Evolutionary conservation across 225 moss, liverwort and hornwort genomes (phyloP), one percentile per base, ranked within the genome.

Genomic region (Bryum argenteum): DNA sequence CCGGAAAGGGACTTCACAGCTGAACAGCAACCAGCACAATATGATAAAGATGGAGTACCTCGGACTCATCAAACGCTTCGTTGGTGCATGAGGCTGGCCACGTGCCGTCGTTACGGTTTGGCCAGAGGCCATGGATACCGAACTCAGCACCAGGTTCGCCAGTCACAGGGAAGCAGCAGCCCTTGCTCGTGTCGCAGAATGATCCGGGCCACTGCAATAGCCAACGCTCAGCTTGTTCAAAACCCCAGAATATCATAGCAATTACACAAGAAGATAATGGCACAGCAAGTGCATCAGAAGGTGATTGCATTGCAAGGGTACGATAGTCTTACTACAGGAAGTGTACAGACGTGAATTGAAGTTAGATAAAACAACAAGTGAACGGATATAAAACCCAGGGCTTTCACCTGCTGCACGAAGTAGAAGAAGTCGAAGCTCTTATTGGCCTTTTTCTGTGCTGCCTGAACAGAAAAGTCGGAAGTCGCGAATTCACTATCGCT

Each of bases 41-140:
- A 16, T 10, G 71, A 48, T 28, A 50, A 56, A 26, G 17, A 38
- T 48, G 19, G 10, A 8, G 5, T 90, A 96, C 93, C 91, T 76
- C 63, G 50, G 65, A 78, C 58, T 57, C 2, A 52, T 89, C 79
- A 60, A 90, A 93, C 21, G 55, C 41, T 48, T 86, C 77, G 2
- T 61, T 81, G 61, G 79, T 78, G 47, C 96, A 96, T 28, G 72
- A 42, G 26, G 64, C 61, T 5, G 96, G 96, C 37, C 75, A 96
- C 1, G 66, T n/a, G 54, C 96, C 96, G 66, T 96, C 87, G 62
- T 89, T 80, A 80, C 87, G 84, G 70, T 96, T 89, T 13, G 96
- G 91, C 96, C 96, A 96, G 12, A 96, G 78, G 20, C 96, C 96
- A 60, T 96, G 96, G 70, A 96, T 93, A 59, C 90, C 88, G 74